Evolutionary conservation across 208 protist species (phyloP), one percentile per base, ranked within the genome.

Genomic region (Trypanosoma grayi): DNA sequence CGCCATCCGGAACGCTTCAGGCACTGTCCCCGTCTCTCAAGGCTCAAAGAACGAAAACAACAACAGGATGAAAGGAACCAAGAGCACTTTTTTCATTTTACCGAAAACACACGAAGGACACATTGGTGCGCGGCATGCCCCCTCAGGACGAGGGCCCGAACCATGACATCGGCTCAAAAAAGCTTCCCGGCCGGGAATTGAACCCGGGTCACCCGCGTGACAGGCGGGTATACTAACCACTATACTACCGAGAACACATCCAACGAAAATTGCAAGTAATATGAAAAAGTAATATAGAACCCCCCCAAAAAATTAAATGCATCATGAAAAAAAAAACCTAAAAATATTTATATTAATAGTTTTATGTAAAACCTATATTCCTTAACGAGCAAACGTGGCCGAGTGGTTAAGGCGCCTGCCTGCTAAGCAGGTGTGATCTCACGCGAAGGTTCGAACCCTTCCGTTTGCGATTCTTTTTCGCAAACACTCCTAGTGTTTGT

Each of bases 401-500:
- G 85, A 88, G 79, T 92, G 85, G 81, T 89, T 87, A 92, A 92
- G 81, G 85, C 85, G 85, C 76, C 79, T 85, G 85, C 85, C 85
- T 92, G 85, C 85, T 92, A 92, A 92, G 85, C 79, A 85, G 79
- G 76, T 92, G 85, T 88, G 81, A 92, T 88, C 79, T 92, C 81
- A 88, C 81, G 85, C 85, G 85, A 82, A 92, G 85, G 85, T 92
- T 92, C 85, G 85, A 92, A 92, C 79, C 83, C 79, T 90, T 80
- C 83, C 70, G 79, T 90, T 90, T 90, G 83, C 79, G 83, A 70
- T 44, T 56, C 83, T 87, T 87, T 83, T 70, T 27, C 18, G 24
- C 24, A 0, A 2, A 25, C n/a, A 36, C 13, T 25, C 1, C 25
- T 16, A 30, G 16, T 30, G 52, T 58, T 39, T 46, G 41, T 18